These are phyloP conservation scores for Quercus variabilis DNA, from an alignment of 306 rosid species.

Conservation along the genomic window DNA sequence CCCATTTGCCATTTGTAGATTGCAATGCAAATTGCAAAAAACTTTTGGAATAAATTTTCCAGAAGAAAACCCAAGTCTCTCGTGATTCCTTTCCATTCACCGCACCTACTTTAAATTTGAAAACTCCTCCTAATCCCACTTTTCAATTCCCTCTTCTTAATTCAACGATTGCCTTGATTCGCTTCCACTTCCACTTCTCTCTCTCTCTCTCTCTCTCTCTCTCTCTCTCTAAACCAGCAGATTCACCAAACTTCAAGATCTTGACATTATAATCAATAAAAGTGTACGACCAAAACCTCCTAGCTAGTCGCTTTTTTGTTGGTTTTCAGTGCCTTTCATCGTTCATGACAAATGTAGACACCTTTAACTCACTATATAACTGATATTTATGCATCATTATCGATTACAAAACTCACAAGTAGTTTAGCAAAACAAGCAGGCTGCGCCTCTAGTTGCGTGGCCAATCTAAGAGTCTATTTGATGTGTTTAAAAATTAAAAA, in stretches of 20 bases:
- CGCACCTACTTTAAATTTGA: constrained; percentile 42
- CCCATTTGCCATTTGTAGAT: constrained; percentile 30
- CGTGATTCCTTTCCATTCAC: constrained; percentile 61
- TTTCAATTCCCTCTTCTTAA: constrained; percentile 36
- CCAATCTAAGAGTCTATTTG: not conserved
- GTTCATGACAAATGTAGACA: not conserved
- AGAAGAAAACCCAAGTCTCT: constrained; percentile 50
- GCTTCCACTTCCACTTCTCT: constrained; percentile 19
- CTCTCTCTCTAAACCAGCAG: not conserved
- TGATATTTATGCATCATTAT: not conserved
- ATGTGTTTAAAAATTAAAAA: too few species aligned
- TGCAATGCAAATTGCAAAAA: constrained; percentile 40
- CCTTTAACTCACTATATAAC: not conserved
- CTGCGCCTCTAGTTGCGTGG: constrained; percentile 5
- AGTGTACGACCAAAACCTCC: not conserved
- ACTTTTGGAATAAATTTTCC: constrained; percentile 48
- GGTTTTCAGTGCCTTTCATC: not conserved
- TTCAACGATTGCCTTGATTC: constrained; percentile 9
- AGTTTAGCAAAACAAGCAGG: not conserved
- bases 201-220: constrained; percentile 11
- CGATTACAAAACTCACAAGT: not conserved
- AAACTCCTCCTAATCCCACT: constrained; percentile 28
- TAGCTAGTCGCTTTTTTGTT: not conserved
- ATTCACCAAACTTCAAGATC: constrained; percentile 12
- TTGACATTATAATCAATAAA: not conserved